Base-by-base conservation (phyloP, 2,329 filamentous ascomycete genomes). In the Scleromitrula shiraiana region DNA sequence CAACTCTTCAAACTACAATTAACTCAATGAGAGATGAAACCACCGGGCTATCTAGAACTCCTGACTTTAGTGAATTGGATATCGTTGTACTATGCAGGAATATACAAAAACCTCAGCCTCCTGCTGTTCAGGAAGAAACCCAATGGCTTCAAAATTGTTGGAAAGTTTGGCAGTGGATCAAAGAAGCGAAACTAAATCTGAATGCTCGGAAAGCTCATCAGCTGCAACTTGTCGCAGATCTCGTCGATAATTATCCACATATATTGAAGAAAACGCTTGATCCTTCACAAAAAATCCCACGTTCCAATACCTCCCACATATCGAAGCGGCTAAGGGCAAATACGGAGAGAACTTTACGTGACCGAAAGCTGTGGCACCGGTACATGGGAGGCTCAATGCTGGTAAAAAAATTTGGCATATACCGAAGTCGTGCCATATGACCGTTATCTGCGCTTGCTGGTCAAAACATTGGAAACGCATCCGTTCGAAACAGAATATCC, bases 101-200 rank as follows among this genome's bases (percentile, higher is more conserved):
- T n/a, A n/a, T n/a, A n/a, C n/a, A n/a, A n/a, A n/a, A n/a, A n/a
- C n/a, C n/a, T n/a, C n/a, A n/a, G n/a, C n/a, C n/a, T n/a, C n/a
- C n/a, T n/a, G n/a, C 30, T 15, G n/a, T 33, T 15, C 14, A n/a
- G 9, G 9, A 33, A 7, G 30, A 14, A n/a, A 33, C 8, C 8
- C 14, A 15, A 33, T 33, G 30, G 30, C 10, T 40, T 6, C n/a
- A 32, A 2, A 4, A 14, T 10, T 22, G 14, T 20, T 32, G 35
- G 35, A 10, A 14, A 4, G 23, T 40, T 23, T 46, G 43, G 43
- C 26, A 32, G 9, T 46, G 43, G 43, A 17, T 46, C 12, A 46
- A 46, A 19, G 3, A 40, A 5, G 12, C 43, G 2, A 46, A 46
- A 19, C 10, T 22, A 19, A 10, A 19, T 7, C 35, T 40, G 2